phyloP scores from a whole-genome alignment of 768 basidiomycete genomes.

The Trichaptum fuscoviolaceum region DNA sequence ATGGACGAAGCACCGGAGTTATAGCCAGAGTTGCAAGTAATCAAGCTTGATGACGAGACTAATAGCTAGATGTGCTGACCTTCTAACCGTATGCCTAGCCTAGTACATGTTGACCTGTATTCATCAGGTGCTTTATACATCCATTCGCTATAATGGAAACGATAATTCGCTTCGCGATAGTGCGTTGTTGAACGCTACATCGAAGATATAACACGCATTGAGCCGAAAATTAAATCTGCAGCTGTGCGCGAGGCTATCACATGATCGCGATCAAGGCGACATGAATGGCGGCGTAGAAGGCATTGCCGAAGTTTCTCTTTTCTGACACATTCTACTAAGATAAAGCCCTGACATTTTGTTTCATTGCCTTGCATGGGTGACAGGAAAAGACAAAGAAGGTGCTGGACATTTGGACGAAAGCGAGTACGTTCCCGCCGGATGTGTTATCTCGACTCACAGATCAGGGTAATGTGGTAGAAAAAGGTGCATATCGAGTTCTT shows the following conservation, averaged over 20 bases:
- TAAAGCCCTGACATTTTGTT: constrained; percentile 23
- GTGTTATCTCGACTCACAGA: constrained; percentile 70
- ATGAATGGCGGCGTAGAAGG: not conserved
- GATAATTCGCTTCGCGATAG: not conserved
- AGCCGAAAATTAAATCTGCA: not conserved
- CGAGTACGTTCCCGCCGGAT: constrained; percentile 77
- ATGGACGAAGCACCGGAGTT: not conserved
- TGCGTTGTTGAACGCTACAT: not conserved
- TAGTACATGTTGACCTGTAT: not conserved
- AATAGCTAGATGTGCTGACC: not conserved
- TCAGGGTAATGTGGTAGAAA: constrained; percentile 59
- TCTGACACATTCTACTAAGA: constrained; percentile 20
- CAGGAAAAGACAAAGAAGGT: constrained; percentile 98
- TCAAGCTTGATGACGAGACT: not conserved
- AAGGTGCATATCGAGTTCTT: constrained; percentile 82
- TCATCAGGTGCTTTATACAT: constrained; percentile 1
- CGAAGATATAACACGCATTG: not conserved
- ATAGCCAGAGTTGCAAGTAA: not conserved
- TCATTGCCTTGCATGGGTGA: constrained; percentile 26
- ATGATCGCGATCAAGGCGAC: constrained; percentile 12
- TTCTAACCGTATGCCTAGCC: not conserved
- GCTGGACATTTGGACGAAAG: constrained; percentile 95
- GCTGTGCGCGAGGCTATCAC: constrained; percentile 8
- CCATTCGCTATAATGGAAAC: not conserved
- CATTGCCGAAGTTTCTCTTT: constrained; percentile 17